phyloP scores from a whole-genome alignment of 2,329 filamentous ascomycete species.

The Pezicula neosporulosa region DNA sequence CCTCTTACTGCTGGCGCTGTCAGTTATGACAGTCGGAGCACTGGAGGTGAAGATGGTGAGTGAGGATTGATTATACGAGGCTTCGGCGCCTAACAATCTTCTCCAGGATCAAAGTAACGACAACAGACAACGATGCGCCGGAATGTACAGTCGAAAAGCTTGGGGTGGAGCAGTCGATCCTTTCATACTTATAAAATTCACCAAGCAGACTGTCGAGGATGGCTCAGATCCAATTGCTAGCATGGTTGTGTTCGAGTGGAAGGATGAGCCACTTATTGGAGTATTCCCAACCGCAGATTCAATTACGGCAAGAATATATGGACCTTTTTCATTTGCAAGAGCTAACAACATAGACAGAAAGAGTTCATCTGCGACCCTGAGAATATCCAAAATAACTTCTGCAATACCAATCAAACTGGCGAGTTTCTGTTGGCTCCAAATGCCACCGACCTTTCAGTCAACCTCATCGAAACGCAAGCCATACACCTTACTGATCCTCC shows the following conservation, averaged over 20 bases:
- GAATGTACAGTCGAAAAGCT: constrained; percentile 88
- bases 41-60: background rate
- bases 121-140: constrained; percentile 76
- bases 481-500: constrained; percentile 75
- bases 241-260: constrained; percentile 92
- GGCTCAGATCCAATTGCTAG: constrained; percentile 74
- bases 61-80: background rate
- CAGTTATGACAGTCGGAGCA: constrained; percentile 43
- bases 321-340: constrained; percentile 2
- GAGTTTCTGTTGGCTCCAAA: constrained; percentile 80
- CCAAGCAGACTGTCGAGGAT: constrained; percentile 53
- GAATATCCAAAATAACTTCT: constrained; percentile 65
- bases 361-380: constrained; percentile 74
- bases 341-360: constrained; percentile 42
- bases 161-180: constrained; percentile 90
- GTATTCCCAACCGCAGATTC: constrained; percentile 54
- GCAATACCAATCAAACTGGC: constrained; percentile 74
- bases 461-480: constrained; percentile 73
- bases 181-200: constrained; percentile 82
- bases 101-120: constrained; percentile 69
- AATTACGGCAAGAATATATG: constrained; percentile 42
- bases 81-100: constrained; percentile 8
- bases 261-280: constrained; percentile 76
- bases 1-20: constrained; percentile 49
- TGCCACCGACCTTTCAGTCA: constrained; percentile 67